Evolutionary conservation across 2,329 filamentous ascomycete species (phyloP).

Genomic region (Albophoma yamanashiensis): DNA sequence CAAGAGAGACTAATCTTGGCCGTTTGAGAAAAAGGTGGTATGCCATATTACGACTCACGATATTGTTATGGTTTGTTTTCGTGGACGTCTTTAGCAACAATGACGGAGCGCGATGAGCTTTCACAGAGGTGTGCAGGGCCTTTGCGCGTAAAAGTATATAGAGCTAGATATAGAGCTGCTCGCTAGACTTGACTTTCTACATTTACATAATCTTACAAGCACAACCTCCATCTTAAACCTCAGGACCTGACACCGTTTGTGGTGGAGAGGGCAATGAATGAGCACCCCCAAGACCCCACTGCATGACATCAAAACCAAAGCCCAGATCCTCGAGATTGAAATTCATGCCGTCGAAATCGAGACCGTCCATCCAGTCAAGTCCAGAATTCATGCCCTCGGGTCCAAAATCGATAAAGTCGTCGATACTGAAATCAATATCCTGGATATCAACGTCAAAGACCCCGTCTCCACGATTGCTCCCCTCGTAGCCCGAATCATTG

Average conservation of each 20-base stretch:
- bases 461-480: neutral
- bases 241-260: neutral
- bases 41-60: neutral
- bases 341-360: neutral
- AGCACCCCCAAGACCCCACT: neutral
- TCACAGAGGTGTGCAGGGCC: neutral
- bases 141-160: neutral
- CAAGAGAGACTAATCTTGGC: slow-evolving; percentile 24
- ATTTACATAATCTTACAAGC: neutral
- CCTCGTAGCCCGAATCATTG: neutral
- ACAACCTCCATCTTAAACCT: neutral
- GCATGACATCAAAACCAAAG: neutral
- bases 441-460: neutral
- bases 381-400: neutral
- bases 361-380: neutral
- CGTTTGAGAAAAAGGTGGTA: neutral
- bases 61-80: neutral
- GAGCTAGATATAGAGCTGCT: neutral
- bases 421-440: neutral
- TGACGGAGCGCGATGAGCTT: neutral
- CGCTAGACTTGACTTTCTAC: neutral
- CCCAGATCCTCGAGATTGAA: neutral
- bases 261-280: neutral
- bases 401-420: neutral
- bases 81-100: neutral